Conservation (phyloP, 1,284 basidiomycete species). For the Tylopilus sp. region DNA sequence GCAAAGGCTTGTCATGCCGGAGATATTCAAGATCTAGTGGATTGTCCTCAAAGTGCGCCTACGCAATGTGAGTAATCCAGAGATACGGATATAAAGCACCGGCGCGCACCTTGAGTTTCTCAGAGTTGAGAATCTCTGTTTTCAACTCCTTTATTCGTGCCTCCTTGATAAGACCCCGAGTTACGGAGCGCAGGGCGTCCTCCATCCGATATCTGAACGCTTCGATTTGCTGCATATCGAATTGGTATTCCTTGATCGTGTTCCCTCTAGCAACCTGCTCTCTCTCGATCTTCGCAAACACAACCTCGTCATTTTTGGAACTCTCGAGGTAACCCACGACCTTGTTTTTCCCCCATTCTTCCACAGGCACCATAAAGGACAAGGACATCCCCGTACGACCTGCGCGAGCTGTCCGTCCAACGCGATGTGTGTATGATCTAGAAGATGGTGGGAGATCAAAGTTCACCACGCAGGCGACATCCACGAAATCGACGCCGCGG, state of each 20-base stretch:
- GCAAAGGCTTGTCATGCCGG: conserved; percentile 92
- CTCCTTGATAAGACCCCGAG: conserved; percentile 85
- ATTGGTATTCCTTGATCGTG: conserved; percentile 88
- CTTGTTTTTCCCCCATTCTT: conserved; percentile 80
- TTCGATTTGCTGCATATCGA: conserved; percentile 94
- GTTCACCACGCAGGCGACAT: conserved; percentile 97
- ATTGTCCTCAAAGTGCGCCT: conserved; percentile 98
- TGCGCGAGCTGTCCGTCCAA: conserved; percentile 94
- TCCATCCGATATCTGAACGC: conserved; percentile 99
- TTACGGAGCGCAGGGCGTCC: conserved; percentile 91
- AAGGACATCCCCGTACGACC: conserved; percentile 93
- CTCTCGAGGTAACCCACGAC: conserved; percentile 70
- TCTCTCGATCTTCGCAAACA: conserved; percentile 77
- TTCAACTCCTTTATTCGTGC: conserved; percentile 95
- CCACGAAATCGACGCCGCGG: conserved; percentile 95
- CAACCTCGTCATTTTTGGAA: conserved; percentile 75
- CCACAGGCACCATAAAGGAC: conserved; percentile 84
- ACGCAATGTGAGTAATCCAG: conserved; percentile 20
- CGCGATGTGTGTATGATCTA: conserved; percentile 93
- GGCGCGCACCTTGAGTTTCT: conserved; percentile 88
- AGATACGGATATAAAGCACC: not conserved
- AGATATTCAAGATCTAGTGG: conserved; percentile 93
- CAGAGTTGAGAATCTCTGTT: conserved; percentile 90
- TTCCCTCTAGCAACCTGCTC: conserved; percentile 75
- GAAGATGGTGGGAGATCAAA: conserved; percentile 93